Evolutionary conservation across 805 yeast species (phyloP).

Genomic region (Suhomyces sp.): DNA sequence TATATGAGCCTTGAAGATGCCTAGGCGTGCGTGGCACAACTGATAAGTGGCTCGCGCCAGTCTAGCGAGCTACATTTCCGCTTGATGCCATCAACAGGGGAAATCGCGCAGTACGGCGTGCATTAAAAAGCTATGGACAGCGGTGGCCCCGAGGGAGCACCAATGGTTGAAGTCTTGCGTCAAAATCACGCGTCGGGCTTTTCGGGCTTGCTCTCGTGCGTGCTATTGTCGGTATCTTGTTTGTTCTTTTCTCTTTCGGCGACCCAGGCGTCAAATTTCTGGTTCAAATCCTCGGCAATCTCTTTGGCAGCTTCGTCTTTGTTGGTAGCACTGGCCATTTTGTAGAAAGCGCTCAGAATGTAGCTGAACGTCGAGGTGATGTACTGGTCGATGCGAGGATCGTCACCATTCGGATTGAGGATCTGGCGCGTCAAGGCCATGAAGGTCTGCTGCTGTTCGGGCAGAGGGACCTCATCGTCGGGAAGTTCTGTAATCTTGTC

Average conservation of each 20-base stretch:
- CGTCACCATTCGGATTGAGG: conserved; percentile 30
- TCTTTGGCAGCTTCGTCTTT: conserved; percentile 32
- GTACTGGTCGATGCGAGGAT: conserved; percentile 25
- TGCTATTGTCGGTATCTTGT: not conserved
- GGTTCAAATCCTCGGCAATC: conserved; percentile 33
- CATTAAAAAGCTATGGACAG: not conserved
- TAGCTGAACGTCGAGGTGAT: conserved; percentile 27
- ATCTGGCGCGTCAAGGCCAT: conserved; percentile 11
- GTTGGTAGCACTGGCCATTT: conserved; percentile 31
- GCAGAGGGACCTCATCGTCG: conserved; percentile 7
- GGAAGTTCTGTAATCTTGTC: not conserved
- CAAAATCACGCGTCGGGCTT: not conserved
- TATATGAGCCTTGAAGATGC: not conserved
- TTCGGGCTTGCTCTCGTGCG: not conserved
- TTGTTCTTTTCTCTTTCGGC: conserved; percentile 13
- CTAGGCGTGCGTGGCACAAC: not conserved
- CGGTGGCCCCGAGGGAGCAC: not conserved
- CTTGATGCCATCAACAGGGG: not conserved
- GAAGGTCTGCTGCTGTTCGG: conserved; percentile 10
- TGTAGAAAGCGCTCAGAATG: conserved; percentile 21
- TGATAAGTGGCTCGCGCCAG: not conserved
- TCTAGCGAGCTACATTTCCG: not conserved
- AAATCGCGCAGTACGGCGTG: not conserved
- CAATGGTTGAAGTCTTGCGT: not conserved
- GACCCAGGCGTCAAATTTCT: conserved; percentile 28